These are phyloP conservation scores for Aspergillus wentii DNA, from an alignment of 495 filamentous ascomycete species.

Conservation along the genomic window DNA sequence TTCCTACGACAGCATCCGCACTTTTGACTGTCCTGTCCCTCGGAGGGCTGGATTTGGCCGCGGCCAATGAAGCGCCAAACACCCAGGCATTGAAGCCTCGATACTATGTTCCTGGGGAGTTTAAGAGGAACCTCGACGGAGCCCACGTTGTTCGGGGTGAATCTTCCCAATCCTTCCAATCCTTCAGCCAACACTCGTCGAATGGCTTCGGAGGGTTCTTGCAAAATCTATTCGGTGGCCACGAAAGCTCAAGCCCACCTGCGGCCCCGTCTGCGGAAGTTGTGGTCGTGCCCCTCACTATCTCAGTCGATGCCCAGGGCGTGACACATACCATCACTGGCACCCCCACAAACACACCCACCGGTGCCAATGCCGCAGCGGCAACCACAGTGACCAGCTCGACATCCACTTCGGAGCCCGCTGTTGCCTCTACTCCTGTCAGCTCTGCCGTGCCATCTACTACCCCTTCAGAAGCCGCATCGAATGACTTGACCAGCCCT, in stretches of 20 bases:
- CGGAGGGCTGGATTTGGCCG: conserved; percentile 30
- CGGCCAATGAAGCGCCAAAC: conserved; percentile 27
- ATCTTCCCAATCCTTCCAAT: neutral
- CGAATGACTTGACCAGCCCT: neutral
- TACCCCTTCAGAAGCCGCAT: neutral
- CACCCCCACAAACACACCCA: conserved; percentile 2
- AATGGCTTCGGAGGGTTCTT: neutral
- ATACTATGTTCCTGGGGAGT: conserved; percentile 41
- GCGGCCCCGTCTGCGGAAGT: conserved; percentile 13
- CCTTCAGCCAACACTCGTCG: conserved; percentile 1
- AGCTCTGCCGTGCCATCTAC: neutral
- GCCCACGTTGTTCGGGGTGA: conserved; percentile 14
- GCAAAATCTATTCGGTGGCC: neutral
- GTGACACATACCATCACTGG: conserved; percentile 20
- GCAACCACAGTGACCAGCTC: conserved; percentile 8
- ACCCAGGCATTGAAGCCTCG: conserved; percentile 34
- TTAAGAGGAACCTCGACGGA: conserved; percentile 37
- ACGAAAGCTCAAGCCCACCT: conserved; percentile 10
- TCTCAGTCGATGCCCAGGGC: conserved; percentile 22
- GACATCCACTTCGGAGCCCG: neutral
- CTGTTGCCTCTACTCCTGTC: neutral
- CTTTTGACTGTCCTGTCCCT: conserved; percentile 30
- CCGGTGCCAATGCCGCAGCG: too few relatives aligned
- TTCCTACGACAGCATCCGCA: conserved; percentile 20
- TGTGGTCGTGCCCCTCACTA: conserved; percentile 18